Base-by-base conservation (phyloP, 2,329 filamentous ascomycete genomes). In the Verticillium zaregamsianum region DNA sequence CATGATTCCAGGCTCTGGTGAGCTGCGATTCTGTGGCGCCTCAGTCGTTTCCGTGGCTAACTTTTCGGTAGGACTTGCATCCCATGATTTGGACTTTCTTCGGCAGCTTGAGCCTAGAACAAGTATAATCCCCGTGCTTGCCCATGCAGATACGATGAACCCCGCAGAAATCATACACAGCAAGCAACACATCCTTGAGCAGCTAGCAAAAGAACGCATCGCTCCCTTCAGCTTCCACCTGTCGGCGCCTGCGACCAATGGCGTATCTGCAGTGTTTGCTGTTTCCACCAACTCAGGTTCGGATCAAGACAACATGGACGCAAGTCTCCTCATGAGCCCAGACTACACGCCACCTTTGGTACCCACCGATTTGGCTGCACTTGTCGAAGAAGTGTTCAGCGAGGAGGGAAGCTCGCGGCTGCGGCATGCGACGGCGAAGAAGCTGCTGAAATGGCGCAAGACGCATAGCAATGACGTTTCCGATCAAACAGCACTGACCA, bases 261-360 rank as follows among this genome's bases (percentile, higher is more conserved):
- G 71, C 40, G 65, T 72, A 58, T 68, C 73, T 14, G 78, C 78
- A 62, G 86, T 89, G 3, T 96, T 91, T 70, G 87, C 91, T 0
- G 83, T 97, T 23, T 97, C 94, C 1, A 95, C 90, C 23, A 85
- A 85, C 14, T 80, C 85, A 28, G 86, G 84, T 1, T 84, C 85
- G 25, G 92, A 97, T 68, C 79, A 87, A 35, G 31, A n/a, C 63
- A 92, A 97, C 45, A 96, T 98, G 89, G 94, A 98, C 72, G 94
- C 93, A 20, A 97, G 92, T 69, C 80, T 96, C 0, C 82, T 98
- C 20, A 98, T 98, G 94, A 93, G 89, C 61, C 89, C 93, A 1
- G 91, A 95, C 69, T 98, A 97, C 71, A 80, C 95, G 15, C 89
- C 92, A 64, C 94, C 94, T 1, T 80, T 97, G 5, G 77, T 91